Evolutionary conservation across 1,284 basidiomycete genomes (phyloP), one percentile per base, ranked within the genome.

Genomic region (Apiotrichum gracile): DNA sequence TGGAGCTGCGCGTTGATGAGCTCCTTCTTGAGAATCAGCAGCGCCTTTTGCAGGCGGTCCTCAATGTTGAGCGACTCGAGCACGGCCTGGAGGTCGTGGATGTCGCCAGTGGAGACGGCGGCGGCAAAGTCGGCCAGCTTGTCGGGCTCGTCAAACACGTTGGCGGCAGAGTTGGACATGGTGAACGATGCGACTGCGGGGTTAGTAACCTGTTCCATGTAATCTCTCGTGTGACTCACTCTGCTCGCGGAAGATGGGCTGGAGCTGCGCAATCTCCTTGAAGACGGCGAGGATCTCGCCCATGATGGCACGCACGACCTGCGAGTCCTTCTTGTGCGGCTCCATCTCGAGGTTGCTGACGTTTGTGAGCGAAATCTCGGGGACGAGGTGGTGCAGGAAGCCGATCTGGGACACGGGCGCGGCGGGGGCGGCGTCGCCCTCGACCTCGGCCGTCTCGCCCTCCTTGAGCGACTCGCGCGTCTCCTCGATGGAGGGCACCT

Each of bases 61-160:
- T 92, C 88, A 37, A 98, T 85, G 13, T 83, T 82, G 21, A 91
- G 81, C 55, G 85, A 85, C 74, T 97, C 92, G 29, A 98, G 80
- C 0, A 98, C 92, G 55, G 91, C 89, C 75, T 98, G 96, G 35
- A 97, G 80, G 70, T 97, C 94, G 57, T 83, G 78, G 16, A 92
- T 87, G 61, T 94, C 90, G 42, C 92, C 91, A 0, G 87, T 88
- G 0, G 88, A 92, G 0, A 98, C 92, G 0, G 94, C 94, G 0
- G 94, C 96, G 0, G 94, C 92, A 69, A 98, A 97, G 70, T 99
- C 94, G 3, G 94, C 96, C 27, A 98, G 84, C 74, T 94, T 96
- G 76, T 97, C 94, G 1, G 94, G 94, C 69, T 97, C 93, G 69
- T 97, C 94, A 66, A 98, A 97, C 51, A 98, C 90, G 74, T 96